These are phyloP conservation scores for Hemileccinum rubropunctum DNA, from an alignment of 768 basidiomycete species.

Conservation along the genomic window DNA sequence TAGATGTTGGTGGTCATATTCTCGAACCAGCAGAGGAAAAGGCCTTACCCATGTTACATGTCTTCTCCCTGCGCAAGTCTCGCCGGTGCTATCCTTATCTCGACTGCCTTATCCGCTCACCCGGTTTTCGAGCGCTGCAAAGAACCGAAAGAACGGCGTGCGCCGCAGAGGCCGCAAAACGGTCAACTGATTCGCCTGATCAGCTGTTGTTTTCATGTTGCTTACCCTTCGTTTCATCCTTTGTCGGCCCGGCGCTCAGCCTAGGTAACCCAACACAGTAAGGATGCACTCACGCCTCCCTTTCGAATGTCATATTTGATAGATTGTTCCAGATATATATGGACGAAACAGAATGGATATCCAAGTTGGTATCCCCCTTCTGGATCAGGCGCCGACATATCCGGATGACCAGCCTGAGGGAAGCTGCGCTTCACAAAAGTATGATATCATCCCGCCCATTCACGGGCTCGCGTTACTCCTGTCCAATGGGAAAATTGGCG, in stretches of 20 bases:
- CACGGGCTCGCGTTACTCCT: not conserved
- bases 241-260: not conserved
- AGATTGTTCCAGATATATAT: not conserved
- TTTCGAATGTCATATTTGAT: not conserved
- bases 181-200: not conserved
- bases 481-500: constrained; percentile 18
- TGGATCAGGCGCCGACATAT: not conserved
- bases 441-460: not conserved
- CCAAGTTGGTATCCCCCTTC: too few species aligned
- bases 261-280: not conserved
- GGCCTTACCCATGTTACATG: too few species aligned
- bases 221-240: not conserved
- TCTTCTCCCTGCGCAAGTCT: too few species aligned
- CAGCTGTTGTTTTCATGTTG: not conserved
- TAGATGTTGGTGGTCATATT: not conserved
- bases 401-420: not conserved
- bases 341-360: not conserved
- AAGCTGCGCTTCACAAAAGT: not conserved
- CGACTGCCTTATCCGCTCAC: not conserved
- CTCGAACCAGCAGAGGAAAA: not conserved
- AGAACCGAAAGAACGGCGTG: not conserved
- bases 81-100: not conserved
- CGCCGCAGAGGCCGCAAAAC: not conserved
- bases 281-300: not conserved
- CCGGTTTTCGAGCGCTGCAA: not conserved